Base-by-base conservation (phyloP, 768 basidiomycete genomes). In the Strobilomyces confusus region DNA sequence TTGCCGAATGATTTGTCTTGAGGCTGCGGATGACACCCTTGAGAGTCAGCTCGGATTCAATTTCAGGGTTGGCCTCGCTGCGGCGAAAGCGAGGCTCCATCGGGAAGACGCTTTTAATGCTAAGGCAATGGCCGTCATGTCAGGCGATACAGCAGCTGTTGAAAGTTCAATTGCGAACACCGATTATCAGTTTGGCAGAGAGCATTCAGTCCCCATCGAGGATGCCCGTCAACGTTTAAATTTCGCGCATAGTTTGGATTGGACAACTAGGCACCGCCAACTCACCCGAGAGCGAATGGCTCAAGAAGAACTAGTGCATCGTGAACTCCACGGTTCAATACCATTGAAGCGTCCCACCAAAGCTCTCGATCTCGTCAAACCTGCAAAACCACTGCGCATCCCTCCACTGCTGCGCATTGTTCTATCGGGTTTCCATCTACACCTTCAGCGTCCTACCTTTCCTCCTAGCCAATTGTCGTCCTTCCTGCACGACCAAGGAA, bases 21-120 rank as follows among this genome's bases (percentile, higher is more conserved):
- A 97, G 68, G 84, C 84, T 23, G 81, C 83, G 22, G 95, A 98
- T 67, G 89, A 93, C 60, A 80, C 85, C 1, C 82, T 97, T 52
- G 95, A 98, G 69, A 78, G 80, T 15, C 81, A 77, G 54, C 70
- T 97, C 19, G 87, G 82, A 33, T 74, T 87, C 9, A 88, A 92
- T 29, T 89, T 82, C 77, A 76, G 80, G 54, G 79, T 82, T 44
- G 93, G 92, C 0, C 70, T 80, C 34, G 80, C 83, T 36, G 93
- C 92, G 44, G 83, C 85, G 37, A 79, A 77, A 48, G 77, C 81
- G 14, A 76, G 94, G 29, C 69, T 83, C 42, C 87, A 84, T 46
- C 80, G 92, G 1, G 88, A 93, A 52, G 83, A 85, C 30, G 91
- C 89, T 2, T 95, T 95, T 67, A 72, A 75, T 14, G 85, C 84